A percentile compares a stretch with the other conserved stretches of the same genome.
phyloP scores from a whole-genome alignment of 257 asterid species.

The Nicotiana noctiflora region DNA sequence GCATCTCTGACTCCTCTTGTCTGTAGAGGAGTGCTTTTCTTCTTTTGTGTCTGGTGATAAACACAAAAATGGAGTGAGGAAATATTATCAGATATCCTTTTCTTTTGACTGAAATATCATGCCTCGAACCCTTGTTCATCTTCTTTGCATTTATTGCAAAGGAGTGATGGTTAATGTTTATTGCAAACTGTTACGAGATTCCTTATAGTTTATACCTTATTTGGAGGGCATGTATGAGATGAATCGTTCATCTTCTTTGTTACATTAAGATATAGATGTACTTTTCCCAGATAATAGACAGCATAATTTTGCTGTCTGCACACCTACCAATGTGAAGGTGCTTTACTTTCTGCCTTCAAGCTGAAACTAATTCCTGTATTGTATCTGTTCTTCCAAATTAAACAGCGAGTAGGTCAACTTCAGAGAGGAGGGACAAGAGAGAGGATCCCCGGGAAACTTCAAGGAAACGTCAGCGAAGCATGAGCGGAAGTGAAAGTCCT shows the following conservation, averaged over 20 bases:
- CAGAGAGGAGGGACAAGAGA: slow-evolving; percentile 48
- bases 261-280: too few species aligned
- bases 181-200: too few species aligned
- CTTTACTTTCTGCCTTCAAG: neutral
- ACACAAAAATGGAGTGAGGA: too few species aligned
- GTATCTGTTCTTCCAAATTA: neutral
- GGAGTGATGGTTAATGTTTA: neutral
- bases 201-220: too few species aligned
- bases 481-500: slow-evolving; percentile 70
- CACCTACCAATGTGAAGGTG: neutral
- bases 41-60: too few species aligned
- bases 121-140: neutral
- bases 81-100: neutral
- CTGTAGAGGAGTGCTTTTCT: too few species aligned
- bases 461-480: slow-evolving; percentile 64
- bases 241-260: neutral
- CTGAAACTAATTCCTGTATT: neutral
- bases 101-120: neutral
- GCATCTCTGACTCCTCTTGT: too few species aligned
- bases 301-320: neutral
- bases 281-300: too few species aligned
- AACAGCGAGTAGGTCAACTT: slow-evolving; percentile 40
- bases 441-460: slow-evolving; percentile 48
- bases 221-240: too few species aligned
- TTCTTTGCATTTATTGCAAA: neutral